Percentiles rank a stretch among this genome's conserved stretches.
Conservation (phyloP, 768 basidiomycete species). For the Hypholoma sublateritium region DNA sequence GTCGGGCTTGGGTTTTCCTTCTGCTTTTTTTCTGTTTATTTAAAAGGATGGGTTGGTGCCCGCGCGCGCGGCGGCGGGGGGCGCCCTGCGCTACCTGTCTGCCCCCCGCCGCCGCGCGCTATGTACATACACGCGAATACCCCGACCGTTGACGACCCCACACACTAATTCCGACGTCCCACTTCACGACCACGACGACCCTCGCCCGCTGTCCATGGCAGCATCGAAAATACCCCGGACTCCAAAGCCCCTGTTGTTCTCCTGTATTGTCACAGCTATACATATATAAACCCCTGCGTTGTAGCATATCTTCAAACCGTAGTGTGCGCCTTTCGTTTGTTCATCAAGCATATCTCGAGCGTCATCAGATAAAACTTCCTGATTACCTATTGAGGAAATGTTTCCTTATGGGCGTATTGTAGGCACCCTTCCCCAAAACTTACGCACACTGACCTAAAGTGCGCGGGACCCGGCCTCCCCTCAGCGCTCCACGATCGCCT, state of each 20-base stretch:
- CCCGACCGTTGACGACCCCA: background rate
- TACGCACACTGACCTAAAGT: no score
- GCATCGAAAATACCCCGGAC: background rate
- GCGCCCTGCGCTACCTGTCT: no score
- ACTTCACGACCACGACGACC: background rate
- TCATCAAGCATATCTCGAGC: background rate
- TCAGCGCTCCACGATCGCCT: no score
- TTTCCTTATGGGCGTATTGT: background rate
- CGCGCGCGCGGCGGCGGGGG: no score
- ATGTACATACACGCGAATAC: background rate
- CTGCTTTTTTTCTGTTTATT: no score
- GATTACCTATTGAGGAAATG: background rate
- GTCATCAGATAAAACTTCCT: background rate
- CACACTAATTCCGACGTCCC: background rate
- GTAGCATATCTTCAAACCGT: slow-evolving; percentile 1
- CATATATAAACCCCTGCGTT: slow-evolving; percentile 1
- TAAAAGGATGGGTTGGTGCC: no score
- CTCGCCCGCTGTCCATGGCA: background rate
- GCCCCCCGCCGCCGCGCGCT: background rate
- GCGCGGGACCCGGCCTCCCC: no score
- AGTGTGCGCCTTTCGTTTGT: background rate
- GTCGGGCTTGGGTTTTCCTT: no score
- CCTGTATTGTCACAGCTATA: slow-evolving; percentile 5
- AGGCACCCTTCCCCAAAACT: no score
- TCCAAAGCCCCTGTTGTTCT: background rate